phyloP scores from a whole-genome alignment of 306 rosid species.

The Quercus alba region DNA sequence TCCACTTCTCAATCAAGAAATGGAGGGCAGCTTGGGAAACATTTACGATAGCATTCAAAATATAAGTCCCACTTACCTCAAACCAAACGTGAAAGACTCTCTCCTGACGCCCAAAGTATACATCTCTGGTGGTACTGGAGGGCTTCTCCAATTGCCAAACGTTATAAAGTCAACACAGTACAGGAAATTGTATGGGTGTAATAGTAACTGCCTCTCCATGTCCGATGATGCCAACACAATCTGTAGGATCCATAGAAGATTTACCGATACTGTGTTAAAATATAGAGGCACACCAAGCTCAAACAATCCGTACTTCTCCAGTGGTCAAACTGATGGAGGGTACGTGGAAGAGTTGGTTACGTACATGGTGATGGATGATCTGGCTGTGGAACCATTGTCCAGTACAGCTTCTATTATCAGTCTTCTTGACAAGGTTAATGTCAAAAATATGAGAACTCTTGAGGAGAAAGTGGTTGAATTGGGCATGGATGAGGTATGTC shows the following conservation, averaged over 20 bases:
- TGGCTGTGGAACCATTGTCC: constrained; percentile 31
- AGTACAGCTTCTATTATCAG: neutral
- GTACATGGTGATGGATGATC: constrained; percentile 36
- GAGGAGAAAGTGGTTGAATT: neutral
- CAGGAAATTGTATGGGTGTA: too few species aligned
- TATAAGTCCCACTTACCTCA: constrained; percentile 31
- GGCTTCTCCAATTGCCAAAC: too few species aligned
- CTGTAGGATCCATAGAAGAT: too few species aligned
- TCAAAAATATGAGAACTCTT: constrained; percentile 10
- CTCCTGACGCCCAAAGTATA: constrained; percentile 22
- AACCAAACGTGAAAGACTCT: constrained; percentile 3
- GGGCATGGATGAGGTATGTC: too few species aligned
- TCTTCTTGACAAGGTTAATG: constrained; percentile 12
- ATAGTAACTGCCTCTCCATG: too few species aligned
- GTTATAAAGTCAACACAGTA: too few species aligned
- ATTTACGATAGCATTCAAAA: constrained; percentile 41
- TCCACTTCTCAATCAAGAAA: constrained; percentile 20
- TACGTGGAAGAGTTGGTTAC: constrained; percentile 25
- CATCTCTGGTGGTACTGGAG: neutral
- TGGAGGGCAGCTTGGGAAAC: constrained; percentile 43
- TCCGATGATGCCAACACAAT: too few species aligned
- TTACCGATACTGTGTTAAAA: too few species aligned
- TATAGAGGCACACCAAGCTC: neutral
- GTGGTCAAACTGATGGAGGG: neutral
- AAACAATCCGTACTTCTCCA: neutral